Base-by-base conservation (phyloP, 2,329 filamentous ascomycete species). In the Aspergillus ibericus region DNA sequence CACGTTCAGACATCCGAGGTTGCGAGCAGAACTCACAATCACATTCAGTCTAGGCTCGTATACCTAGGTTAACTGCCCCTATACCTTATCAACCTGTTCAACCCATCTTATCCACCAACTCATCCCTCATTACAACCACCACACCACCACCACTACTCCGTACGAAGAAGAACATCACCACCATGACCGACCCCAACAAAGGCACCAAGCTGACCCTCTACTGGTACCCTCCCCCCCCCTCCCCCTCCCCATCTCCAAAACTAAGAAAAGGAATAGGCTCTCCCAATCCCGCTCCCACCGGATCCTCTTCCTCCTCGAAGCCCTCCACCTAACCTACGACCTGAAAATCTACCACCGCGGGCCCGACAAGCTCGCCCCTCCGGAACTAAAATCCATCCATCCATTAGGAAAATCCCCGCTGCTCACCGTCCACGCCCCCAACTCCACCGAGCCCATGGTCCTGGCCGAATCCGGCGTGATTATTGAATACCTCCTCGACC, bases 391-490 rank as follows among this genome's bases (percentile, higher is more conserved):
- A 77, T 96, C 36, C 92, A 96, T 96, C 36, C 92, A 96, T 70
- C 89, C 91, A 0, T 82, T 97, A 4, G 93, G 93, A 61, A 96
- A 96, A 74, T 92, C 91, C 1, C 93, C 93, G 0, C 78, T 93
- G 42, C 78, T 98, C 63, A 85, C 84, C 8, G 80, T 97, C 66
- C 78, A 85, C 61, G 74, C 77, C 1, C 75, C 81, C 1, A 66
- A 60, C 7, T 48, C 67, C 25, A 74, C 72, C 0, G n/a, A 82
- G 60, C 83, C 83, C 1, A 63, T 86, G 32, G 83, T 93, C 0
- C 78, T 97, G 48, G 91, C 91, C 9, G 93, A 98, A 78, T 93
- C 89, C 46, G 92, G 84, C 5, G 83, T 88, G 59, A 93, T 97
- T 66, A 81, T 86, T 10, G 89, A 96, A 77, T 97, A 96, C 72